A percentile compares a stretch with the other conserved stretches of the same genome.
Conservation (phyloP, 1,284 basidiomycete species). For the Ustilago curta region DNA sequence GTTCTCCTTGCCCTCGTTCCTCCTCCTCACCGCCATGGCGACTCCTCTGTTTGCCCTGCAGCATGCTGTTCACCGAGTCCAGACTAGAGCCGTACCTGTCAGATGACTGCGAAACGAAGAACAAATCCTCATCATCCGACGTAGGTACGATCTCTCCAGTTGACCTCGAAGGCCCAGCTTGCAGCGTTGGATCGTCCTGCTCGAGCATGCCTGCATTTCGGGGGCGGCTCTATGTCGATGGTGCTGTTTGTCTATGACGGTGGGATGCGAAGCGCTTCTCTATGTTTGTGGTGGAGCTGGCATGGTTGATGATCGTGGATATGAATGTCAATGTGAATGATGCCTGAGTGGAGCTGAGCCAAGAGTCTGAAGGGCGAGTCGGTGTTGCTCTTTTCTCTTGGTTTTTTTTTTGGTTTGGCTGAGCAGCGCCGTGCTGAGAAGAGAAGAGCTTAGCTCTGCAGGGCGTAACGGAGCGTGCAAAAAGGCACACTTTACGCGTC, state of each 20-base stretch:
- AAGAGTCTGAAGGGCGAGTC: conserved; percentile 1
- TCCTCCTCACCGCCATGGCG: not conserved
- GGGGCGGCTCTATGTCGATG: not conserved
- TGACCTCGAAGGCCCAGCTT: conserved; percentile 3
- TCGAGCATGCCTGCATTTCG: conserved; percentile 34
- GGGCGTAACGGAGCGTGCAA: conserved; percentile 6
- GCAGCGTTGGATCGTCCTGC: not conserved
- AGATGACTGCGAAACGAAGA: conserved; percentile 38
- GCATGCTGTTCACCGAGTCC: not conserved
- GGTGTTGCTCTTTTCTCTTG: conserved; percentile 33
- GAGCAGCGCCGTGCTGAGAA: not conserved
- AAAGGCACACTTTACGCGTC: conserved; percentile 34
- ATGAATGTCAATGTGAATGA: not conserved
- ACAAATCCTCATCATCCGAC: conserved; percentile 42
- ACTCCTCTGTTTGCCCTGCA: not conserved
- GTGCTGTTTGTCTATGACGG: not conserved
- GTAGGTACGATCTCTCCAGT: conserved; percentile 28
- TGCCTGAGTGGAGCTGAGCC: not conserved
- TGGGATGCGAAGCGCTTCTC: not conserved
- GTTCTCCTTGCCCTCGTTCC: conserved; percentile 5
- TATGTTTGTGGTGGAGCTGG: not conserved
- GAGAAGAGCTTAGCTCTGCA: no score
- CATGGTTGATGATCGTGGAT: conserved; percentile 4
- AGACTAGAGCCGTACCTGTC: conserved; percentile 11
- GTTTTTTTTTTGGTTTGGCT: no score